Evolutionary conservation across 2,329 filamentous ascomycete genomes (phyloP).

Genomic region (Colletotrichum ledebouriae): DNA sequence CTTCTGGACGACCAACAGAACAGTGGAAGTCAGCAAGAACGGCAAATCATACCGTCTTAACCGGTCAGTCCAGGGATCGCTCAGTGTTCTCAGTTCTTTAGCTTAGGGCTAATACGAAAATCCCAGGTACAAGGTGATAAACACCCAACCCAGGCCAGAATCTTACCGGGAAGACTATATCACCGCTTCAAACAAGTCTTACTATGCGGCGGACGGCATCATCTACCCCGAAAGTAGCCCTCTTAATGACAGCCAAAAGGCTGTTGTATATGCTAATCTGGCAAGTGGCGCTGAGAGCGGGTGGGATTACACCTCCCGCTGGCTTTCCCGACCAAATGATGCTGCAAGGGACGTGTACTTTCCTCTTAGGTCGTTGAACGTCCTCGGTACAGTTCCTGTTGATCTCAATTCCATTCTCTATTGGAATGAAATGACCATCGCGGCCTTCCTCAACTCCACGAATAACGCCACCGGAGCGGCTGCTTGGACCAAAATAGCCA

Average conservation of each 20-base stretch:
- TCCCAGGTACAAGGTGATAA: conserved; percentile 68
- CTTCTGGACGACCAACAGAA: conserved; percentile 74
- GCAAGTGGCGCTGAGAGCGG: conserved; percentile 76
- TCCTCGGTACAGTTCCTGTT: conserved; percentile 69
- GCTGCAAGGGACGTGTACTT: conserved; percentile 73
- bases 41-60: conserved; percentile 68
- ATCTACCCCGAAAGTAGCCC: conserved; percentile 66
- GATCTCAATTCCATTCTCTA: conserved; percentile 79
- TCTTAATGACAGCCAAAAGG: conserved; percentile 67
- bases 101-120: neutral
- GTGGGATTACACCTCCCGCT: conserved; percentile 74
- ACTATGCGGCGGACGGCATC: conserved; percentile 69
- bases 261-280: conserved; percentile 70
- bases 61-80: conserved; percentile 55
- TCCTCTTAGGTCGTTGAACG: conserved; percentile 74
- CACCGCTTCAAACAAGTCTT: conserved; percentile 75
- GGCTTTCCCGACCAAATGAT: conserved; percentile 69
- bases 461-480: conserved; percentile 65
- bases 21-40: conserved; percentile 63
- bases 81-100: no score
- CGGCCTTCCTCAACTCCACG: conserved; percentile 63
- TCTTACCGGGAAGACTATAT: conserved; percentile 76
- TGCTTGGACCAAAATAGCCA: conserved; percentile 64
- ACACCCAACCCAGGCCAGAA: conserved; percentile 76
- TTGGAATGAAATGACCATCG: conserved; percentile 72